Evolutionary conservation across 2,329 filamentous ascomycete genomes (phyloP), one percentile per base, ranked within the genome.

Genomic region (Ceratocystis destructans): DNA sequence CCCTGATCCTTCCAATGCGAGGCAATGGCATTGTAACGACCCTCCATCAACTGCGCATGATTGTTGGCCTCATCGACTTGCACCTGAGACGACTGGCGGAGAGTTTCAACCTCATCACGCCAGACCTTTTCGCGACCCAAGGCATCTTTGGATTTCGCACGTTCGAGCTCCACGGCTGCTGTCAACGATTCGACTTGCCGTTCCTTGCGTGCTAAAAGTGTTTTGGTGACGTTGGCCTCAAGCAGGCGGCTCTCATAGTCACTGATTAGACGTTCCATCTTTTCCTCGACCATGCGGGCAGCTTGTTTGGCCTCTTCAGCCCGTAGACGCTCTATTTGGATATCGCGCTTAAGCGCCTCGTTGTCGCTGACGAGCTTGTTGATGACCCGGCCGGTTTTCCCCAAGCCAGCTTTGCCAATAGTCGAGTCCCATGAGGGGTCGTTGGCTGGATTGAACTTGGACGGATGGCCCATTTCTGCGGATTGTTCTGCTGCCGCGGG

Each of bases 331-430:
- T 88, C 86, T 66, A 87, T 82, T 71, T 87, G 80, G 67, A 89
- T 79, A 69, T 93, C 88, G 64, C 88, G 82, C 71, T 88, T 88
- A 59, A 93, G 78, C 50, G 85, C 82, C 72, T 93, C 89, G 70
- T 91, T 91, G 73, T 93, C 89, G 64, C 86, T 86, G 72, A 90
- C 89, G 65, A 94, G 81, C 72, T 85, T 84, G 76, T 94, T 90
- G 74, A 94, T 93, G 64, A 90, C 87, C 44, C 87, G 80, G 7
- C 87, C 87, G 8, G 86, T 89, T 77, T 90, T 90, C 55, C 87
- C 87, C 1, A 87, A 76, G 2, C 84, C 85, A 6, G 86, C 86
- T 72, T 87, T 86, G 70, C 86, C 86, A 59, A 88, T 82, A 2
- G 85, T 85, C 37, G 84, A 84, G 72, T 87, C 86, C 83, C 85